Evolutionary conservation across 768 basidiomycete genomes (phyloP), one percentile per base, ranked within the genome.

Genomic region (Saitozyma podzolica): DNA sequence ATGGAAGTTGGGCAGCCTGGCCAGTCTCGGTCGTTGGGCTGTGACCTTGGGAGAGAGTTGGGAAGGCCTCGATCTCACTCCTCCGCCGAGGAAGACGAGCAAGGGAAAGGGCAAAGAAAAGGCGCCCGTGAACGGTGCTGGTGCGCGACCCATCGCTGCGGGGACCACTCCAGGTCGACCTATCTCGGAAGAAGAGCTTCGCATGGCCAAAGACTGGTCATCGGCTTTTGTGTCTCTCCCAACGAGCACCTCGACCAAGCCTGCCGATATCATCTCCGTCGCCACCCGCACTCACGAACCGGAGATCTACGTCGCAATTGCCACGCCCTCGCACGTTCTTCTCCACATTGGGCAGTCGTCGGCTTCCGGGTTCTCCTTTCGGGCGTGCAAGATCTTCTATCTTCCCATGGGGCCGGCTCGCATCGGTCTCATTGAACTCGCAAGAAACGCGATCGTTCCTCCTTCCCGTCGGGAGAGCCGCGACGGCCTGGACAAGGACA

Each of bases 341-440:
- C 59, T 66, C 4, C 58, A 63, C 57, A 56, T 58, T 19, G 62
- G 58, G 9, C 47, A 51, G 9, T 56, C 59, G 16, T 11, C 58
- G 10, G 39, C 52, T 7, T 57, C 54, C 0, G 39, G 52, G 29
- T 52, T 59, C 19, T 45, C 57, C 17, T 66, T 69, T 45, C 56
- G 52, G 4, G 56, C 59, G 9, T 58, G 54, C 6, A 64, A 62
- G 29, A 58, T 47, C n/a, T 70, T 66, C 54, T 70, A 70, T 49
- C 63, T 70, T 8, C 69, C 69, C 37, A 52, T 59, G 20, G 42
- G 57, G n/a, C 63, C 69, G 8, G 5, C 13, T 6, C 49, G 55
- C 37, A 59, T 66, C 47, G 61, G 65, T 4, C 58, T 70, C n/a
- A 7, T 70, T 1, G 53, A 55, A 29, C 54, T 70, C 13, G 17